Percentiles rank a stretch among this genome's conserved stretches.
Conservation (phyloP, 169 alveolate species). For the Plasmodium sp. region DNA sequence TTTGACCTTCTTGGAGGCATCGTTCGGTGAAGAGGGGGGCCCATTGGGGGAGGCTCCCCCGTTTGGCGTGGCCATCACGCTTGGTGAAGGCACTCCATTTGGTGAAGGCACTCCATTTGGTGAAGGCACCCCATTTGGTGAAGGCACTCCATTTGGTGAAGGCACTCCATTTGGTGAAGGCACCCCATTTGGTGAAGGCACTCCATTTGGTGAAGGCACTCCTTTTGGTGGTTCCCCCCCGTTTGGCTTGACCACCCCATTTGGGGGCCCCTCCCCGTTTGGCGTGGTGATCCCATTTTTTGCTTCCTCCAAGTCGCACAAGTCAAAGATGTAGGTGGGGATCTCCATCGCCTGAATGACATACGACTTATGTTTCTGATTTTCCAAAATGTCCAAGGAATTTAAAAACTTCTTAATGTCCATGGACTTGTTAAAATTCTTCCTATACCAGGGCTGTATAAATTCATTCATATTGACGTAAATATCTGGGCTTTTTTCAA, state of each 20-base stretch:
- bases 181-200: too few relatives aligned
- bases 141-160: too few relatives aligned
- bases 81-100: not conserved
- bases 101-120: not conserved
- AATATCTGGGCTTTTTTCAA: constrained; percentile 8
- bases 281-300: not conserved
- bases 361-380: constrained; percentile 34
- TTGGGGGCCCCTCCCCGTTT: not conserved
- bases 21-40: not conserved
- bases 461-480: constrained; percentile 46
- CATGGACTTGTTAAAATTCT: constrained; percentile 40
- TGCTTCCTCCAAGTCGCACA: constrained; percentile 2
- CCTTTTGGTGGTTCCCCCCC: not conserved
- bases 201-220: too few relatives aligned
- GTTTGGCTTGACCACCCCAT: not conserved
- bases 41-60: not conserved
- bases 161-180: too few relatives aligned
- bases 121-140: too few relatives aligned
- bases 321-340: constrained; percentile 20
- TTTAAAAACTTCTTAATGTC: constrained; percentile 53
- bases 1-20: not conserved
- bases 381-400: constrained; percentile 63
- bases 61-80: not conserved
- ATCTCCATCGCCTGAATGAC: constrained; percentile 62
- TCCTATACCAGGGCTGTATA: constrained; percentile 40